A percentile compares a stretch with the other conserved stretches of the same genome.
phyloP scores from a whole-genome alignment of 1,139 yeast genomes.

The Blastobotrys elegans region DNA sequence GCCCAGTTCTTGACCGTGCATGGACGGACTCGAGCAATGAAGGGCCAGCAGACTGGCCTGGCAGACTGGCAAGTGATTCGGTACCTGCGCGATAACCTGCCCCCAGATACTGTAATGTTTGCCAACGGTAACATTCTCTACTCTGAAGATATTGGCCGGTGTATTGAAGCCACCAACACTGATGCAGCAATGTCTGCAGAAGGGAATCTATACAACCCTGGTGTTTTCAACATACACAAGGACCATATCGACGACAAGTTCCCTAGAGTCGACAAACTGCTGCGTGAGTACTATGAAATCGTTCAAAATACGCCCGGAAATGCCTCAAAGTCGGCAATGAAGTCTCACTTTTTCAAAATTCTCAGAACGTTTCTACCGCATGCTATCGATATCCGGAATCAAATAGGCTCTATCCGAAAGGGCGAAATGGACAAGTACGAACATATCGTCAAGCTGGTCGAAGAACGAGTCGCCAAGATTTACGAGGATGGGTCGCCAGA shows the following conservation, averaged over 20 bases:
- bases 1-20: conserved; percentile 94
- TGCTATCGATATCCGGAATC: conserved; percentile 72
- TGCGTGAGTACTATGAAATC: conserved; percentile 85
- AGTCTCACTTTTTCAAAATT: conserved; percentile 86
- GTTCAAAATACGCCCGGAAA: conserved; percentile 60
- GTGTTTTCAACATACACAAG: conserved; percentile 50
- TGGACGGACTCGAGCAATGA: conserved; percentile 95
- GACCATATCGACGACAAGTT: conserved; percentile 57
- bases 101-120: conserved; percentile 78
- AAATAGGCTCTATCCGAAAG: conserved; percentile 54
- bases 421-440: conserved; percentile 57
- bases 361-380: conserved; percentile 70
- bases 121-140: conserved; percentile 91
- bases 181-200: conserved; percentile 99
- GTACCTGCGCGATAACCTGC: conserved; percentile 73
- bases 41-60: conserved; percentile 90
- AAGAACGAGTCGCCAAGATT: conserved; percentile 54
- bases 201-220: conserved; percentile 91
- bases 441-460: conserved; percentile 61
- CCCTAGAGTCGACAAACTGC: conserved; percentile 78
- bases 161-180: conserved; percentile 57
- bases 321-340: conserved; percentile 81
- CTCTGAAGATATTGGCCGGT: conserved; percentile 70
- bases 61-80: conserved; percentile 87
- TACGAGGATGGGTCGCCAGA: conserved; percentile 51